Evolutionary conservation across 2,329 filamentous ascomycete genomes (phyloP).

Genomic region (Allantophomopsis cytisporea): DNA sequence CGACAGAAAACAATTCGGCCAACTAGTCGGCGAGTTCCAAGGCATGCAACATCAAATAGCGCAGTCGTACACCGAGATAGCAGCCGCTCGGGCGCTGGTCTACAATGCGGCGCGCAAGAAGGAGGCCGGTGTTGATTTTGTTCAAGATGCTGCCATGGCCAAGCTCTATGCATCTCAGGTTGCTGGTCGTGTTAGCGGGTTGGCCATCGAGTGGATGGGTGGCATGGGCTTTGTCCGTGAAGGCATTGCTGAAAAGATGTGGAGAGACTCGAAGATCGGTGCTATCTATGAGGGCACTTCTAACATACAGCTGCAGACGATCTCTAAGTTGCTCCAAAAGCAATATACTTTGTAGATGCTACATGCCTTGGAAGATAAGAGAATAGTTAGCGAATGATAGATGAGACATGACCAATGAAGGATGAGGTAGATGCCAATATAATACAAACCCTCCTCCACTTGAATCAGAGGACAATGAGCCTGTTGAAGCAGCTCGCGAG

Average conservation of each 20-base stretch:
- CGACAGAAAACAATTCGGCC: conserved; percentile 92
- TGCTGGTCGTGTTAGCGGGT: conserved; percentile 70
- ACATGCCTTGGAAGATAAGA: too few species aligned
- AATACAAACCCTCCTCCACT: too few species aligned
- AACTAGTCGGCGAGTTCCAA: conserved; percentile 91
- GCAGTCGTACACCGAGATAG: conserved; percentile 88
- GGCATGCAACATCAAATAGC: conserved; percentile 99
- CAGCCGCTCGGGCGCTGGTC: conserved; percentile 79
- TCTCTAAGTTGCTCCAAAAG: conserved; percentile 57
- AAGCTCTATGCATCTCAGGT: conserved; percentile 94
- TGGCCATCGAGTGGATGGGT: conserved; percentile 97
- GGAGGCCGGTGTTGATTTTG: conserved; percentile 92
- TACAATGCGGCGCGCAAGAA: conserved; percentile 97
- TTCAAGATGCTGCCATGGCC: conserved; percentile 93
- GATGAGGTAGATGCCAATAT: too few species aligned
- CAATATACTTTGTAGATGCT: conserved; percentile 42
- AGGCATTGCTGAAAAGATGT: conserved; percentile 95
- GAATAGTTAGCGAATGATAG: too few species aligned
- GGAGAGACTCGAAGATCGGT: conserved; percentile 95
- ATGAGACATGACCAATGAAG: too few species aligned
- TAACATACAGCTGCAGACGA: conserved; percentile 60
- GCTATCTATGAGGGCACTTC: conserved; percentile 93
- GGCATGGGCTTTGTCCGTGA: conserved; percentile 98
- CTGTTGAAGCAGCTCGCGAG: too few species aligned
- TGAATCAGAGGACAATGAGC: too few species aligned